A percentile compares a stretch with the other conserved stretches of the same genome.
Evolutionary conservation across 2,329 filamentous ascomycete genomes (phyloP).

Genomic region (Fusarium longipes): DNA sequence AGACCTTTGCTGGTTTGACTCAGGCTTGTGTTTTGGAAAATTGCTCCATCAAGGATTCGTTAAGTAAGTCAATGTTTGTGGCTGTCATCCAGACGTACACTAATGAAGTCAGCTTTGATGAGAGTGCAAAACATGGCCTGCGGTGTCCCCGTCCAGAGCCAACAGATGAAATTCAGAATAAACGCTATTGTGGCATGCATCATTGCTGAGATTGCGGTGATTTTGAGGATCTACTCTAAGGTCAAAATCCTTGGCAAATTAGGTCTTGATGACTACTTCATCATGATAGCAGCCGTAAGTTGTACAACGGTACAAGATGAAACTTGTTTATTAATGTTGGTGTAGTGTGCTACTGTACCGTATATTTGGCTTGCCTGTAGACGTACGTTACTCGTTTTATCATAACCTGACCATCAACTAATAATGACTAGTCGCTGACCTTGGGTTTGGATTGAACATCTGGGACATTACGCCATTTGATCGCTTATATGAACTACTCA

Average conservation of each 20-base stretch:
- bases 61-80: slow-evolving; percentile 11
- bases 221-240: slow-evolving; percentile 29
- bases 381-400: background rate
- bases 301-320: accelerated
- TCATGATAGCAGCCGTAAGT: slow-evolving; percentile 32
- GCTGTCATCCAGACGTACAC: accelerated
- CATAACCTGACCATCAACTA: background rate
- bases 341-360: slow-evolving; percentile 28
- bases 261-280: slow-evolving; percentile 25
- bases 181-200: slow-evolving; percentile 28
- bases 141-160: slow-evolving; percentile 26
- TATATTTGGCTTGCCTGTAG: slow-evolving; percentile 31
- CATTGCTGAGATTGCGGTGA: slow-evolving; percentile 24
- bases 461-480: slow-evolving; percentile 33
- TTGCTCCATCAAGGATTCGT: slow-evolving; percentile 31
- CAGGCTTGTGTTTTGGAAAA: slow-evolving; percentile 26
- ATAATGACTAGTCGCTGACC: slow-evolving; percentile 22
- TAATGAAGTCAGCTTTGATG: slow-evolving; percentile 11
- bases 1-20: slow-evolving; percentile 22
- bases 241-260: slow-evolving; percentile 27
- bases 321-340: background rate
- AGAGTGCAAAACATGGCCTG: slow-evolving; percentile 29
- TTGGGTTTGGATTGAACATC: slow-evolving; percentile 34
- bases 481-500: slow-evolving; percentile 29
- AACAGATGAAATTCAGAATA: slow-evolving; percentile 30